A percentile compares a stretch with the other conserved stretches of the same genome.
Conservation (phyloP, 202 grass and related monocot species). For the Musa balbisiana region DNA sequence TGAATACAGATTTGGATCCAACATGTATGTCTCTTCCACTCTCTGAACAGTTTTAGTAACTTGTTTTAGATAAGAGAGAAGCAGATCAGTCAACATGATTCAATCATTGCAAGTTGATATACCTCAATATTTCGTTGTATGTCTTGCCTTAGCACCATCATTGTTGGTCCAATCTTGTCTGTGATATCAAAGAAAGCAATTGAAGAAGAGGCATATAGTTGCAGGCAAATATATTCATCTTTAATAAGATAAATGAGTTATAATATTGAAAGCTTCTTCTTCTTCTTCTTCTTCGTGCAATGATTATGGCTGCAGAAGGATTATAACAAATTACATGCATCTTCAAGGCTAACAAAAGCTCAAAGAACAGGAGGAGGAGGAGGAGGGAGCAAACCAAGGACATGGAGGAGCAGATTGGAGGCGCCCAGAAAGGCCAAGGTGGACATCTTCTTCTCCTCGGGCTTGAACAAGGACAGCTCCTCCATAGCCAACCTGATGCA, state of each 20-base stretch:
- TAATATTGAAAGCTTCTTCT: too few relatives aligned
- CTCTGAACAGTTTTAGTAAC: conserved; percentile 28
- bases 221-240: too few relatives aligned
- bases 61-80: too few relatives aligned
- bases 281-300: too few relatives aligned
- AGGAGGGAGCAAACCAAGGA: conserved; percentile 50
- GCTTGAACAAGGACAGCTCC: conserved; percentile 46
- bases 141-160: conserved; percentile 73
- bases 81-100: too few relatives aligned
- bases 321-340: too few relatives aligned
- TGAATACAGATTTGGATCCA: conserved; percentile 40
- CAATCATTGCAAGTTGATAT: neutral
- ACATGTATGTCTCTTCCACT: conserved; percentile 43
- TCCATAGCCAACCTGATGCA: conserved; percentile 61
- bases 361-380: neutral
- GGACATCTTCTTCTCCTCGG: conserved; percentile 28
- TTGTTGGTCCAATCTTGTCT: conserved; percentile 86
- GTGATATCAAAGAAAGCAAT: neutral
- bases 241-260: too few relatives aligned
- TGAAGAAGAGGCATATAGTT: too few relatives aligned
- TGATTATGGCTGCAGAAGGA: too few relatives aligned
- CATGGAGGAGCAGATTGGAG: conserved; percentile 62
- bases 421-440: conserved; percentile 47
- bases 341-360: neutral
- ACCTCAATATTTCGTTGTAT: conserved; percentile 79